Evolutionary conservation across 1,284 basidiomycete genomes (phyloP).

Genomic region (Cystobasidium sp.): DNA sequence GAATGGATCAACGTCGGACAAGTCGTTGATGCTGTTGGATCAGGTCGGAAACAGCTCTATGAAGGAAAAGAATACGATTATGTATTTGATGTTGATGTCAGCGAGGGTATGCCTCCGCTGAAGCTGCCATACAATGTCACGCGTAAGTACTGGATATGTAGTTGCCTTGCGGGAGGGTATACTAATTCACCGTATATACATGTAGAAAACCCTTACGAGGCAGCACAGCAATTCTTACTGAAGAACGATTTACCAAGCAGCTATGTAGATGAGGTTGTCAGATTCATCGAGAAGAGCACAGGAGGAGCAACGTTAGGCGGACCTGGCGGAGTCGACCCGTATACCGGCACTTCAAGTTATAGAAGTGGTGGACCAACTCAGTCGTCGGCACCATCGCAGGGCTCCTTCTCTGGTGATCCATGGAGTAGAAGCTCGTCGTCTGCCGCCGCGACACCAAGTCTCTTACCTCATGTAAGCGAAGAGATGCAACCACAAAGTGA

Average conservation of each 20-base stretch:
- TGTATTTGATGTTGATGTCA: constrained; percentile 96
- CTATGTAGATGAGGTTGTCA: constrained; percentile 88
- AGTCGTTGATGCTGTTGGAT: constrained; percentile 90
- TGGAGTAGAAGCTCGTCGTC: constrained; percentile 22
- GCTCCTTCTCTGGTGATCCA: constrained; percentile 48
- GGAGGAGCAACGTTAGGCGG: constrained; percentile 72
- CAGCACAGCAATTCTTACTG: constrained; percentile 86
- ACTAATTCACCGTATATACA: background rate
- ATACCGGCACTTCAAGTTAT: constrained; percentile 77
- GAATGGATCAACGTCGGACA: constrained; percentile 94
- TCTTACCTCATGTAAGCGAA: constrained; percentile 15
- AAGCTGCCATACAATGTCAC: constrained; percentile 91
- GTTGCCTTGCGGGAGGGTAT: background rate
- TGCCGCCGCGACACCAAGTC: background rate
- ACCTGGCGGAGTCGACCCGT: constrained; percentile 77
- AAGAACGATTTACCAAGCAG: constrained; percentile 78
- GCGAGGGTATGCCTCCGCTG: constrained; percentile 87
- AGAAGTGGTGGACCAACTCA: constrained; percentile 55
- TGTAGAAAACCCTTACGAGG: constrained; percentile 78
- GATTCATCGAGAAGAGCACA: constrained; percentile 93
- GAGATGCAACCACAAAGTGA: background rate
- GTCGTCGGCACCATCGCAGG: background rate
- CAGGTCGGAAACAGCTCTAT: constrained; percentile 82
- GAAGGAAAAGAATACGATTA: constrained; percentile 94
- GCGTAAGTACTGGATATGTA: constrained; percentile 63